Evolutionary conservation across 1,139 yeast species (phyloP).

Genomic region (Suhomyces coccinellae): DNA sequence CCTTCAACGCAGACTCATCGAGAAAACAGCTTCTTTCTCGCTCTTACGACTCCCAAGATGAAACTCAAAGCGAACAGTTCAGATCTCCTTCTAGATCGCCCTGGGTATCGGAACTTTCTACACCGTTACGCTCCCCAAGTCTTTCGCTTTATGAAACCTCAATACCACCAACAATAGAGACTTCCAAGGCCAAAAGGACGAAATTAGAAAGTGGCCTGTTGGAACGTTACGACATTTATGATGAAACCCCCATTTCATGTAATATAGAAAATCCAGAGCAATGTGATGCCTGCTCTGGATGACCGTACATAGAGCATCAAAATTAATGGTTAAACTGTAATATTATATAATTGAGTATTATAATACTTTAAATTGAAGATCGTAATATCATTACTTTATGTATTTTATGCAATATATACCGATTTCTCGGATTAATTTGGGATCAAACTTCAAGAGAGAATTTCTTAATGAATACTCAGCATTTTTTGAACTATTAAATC

Average conservation of each 20-base stretch:
- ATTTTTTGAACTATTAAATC: too few species aligned
- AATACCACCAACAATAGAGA: not conserved
- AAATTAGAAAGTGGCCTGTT: not conserved
- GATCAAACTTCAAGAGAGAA: too few species aligned
- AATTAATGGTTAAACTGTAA: not conserved
- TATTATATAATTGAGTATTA: not conserved
- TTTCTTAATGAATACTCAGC: not conserved
- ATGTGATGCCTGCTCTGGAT: slow-evolving; percentile 53
- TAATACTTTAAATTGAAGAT: too few species aligned
- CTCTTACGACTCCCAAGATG: not conserved
- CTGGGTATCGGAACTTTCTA: not conserved
- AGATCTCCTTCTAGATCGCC: not conserved
- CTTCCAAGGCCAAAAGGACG: not conserved
- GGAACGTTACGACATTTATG: slow-evolving; percentile 27
- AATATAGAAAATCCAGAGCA: slow-evolving; percentile 33
- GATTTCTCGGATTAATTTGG: not conserved
- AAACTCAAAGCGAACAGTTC: not conserved
- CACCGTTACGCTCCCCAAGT: not conserved
- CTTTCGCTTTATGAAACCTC: not conserved
- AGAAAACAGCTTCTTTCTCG: not conserved
- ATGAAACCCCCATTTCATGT: slow-evolving; percentile 42
- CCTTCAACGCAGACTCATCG: slow-evolving; percentile 1
- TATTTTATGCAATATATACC: not conserved
- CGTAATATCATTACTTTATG: not conserved
- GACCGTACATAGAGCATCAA: slow-evolving; percentile 2